Percentiles rank a stretch among this genome's conserved stretches.
phyloP scores from a whole-genome alignment of 2,329 filamentous ascomycete genomes.

The Fusarium setosum region DNA sequence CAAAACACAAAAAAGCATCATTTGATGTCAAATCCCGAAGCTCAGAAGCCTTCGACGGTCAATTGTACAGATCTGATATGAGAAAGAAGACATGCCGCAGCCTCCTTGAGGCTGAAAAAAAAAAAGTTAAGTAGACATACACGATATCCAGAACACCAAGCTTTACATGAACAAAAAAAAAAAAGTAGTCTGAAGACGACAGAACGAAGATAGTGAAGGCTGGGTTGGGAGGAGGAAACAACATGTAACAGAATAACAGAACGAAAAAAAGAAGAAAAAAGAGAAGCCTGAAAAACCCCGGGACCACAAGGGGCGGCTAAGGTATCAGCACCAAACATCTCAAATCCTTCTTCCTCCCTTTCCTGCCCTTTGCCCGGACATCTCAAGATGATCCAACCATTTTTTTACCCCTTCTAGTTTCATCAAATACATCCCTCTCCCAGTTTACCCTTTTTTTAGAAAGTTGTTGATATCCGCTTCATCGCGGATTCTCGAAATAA shows the following conservation, averaged over 20 bases:
- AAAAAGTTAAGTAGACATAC: conserved; percentile 32
- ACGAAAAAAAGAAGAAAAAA: conserved; percentile 11
- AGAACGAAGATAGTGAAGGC: conserved; percentile 10
- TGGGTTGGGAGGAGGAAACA: conserved; percentile 4
- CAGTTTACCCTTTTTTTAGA: neutral
- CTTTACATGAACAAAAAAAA: conserved; percentile 34
- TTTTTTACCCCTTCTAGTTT: conserved; percentile 15
- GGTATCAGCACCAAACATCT: conserved; percentile 38
- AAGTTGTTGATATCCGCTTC: neutral
- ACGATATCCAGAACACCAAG: conserved; percentile 52
- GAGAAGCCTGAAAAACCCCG: conserved; percentile 12
- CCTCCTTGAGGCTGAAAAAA: conserved; percentile 18
- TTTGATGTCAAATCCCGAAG: conserved; percentile 7
- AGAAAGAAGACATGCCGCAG: conserved; percentile 9
- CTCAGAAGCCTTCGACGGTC: conserved; percentile 17
- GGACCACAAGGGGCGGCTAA: conserved; percentile 19
- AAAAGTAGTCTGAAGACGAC: conserved; percentile 14
- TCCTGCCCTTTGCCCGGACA: neutral
- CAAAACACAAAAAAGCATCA: neutral
- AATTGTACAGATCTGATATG: conserved; percentile 34
- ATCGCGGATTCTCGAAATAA: neutral
- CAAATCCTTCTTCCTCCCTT: conserved; percentile 17
- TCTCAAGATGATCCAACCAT: conserved; percentile 25
- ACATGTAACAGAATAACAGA: conserved; percentile 5
- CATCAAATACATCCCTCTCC: conserved; percentile 11